These are phyloP conservation scores for Oleoguttula mirabilis DNA, from an alignment of 495 filamentous ascomycete species.

Conservation along the genomic window DNA sequence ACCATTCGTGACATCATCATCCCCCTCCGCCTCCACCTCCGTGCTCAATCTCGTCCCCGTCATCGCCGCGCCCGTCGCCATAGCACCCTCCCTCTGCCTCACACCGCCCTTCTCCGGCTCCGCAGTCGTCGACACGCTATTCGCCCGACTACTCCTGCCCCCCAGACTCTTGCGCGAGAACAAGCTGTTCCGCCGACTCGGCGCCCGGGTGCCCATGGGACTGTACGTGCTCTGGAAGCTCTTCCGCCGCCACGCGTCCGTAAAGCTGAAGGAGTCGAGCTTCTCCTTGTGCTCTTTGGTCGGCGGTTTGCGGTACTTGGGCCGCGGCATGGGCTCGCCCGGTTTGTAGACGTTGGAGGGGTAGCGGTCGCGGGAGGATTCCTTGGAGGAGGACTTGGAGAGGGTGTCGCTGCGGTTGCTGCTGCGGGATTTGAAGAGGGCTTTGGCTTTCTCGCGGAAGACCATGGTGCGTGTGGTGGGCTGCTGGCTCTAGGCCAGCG, in stretches of 20 bases:
- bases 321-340: slow-evolving; percentile 32
- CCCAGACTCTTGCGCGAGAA: slow-evolving; percentile 20
- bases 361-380: slow-evolving; percentile 2
- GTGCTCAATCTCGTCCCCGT: slow-evolving; percentile 3
- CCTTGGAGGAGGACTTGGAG: slow-evolving; percentile 6
- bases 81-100: slow-evolving; percentile 4
- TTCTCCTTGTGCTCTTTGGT: slow-evolving; percentile 30
- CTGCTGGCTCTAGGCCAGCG: not conserved
- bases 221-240: slow-evolving; percentile 27
- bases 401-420: slow-evolving; percentile 9
- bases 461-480: slow-evolving; percentile 23
- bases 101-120: slow-evolving; percentile 5
- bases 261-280: slow-evolving; percentile 30
- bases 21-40: slow-evolving; percentile 16
- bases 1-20: slow-evolving; percentile 23
- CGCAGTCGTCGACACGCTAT: slow-evolving; percentile 14
- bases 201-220: slow-evolving; percentile 30
- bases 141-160: slow-evolving; percentile 6
- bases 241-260: slow-evolving; percentile 28
- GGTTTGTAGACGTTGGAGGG: slow-evolving; percentile 28
- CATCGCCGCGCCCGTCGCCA: not conserved
- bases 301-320: slow-evolving; percentile 33
- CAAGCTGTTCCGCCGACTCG: slow-evolving; percentile 24
- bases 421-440: slow-evolving; percentile 24
- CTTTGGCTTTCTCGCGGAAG: slow-evolving; percentile 29